Conservation (phyloP, 768 basidiomycete genomes). For the Leucocoprinus birnbaumii region DNA sequence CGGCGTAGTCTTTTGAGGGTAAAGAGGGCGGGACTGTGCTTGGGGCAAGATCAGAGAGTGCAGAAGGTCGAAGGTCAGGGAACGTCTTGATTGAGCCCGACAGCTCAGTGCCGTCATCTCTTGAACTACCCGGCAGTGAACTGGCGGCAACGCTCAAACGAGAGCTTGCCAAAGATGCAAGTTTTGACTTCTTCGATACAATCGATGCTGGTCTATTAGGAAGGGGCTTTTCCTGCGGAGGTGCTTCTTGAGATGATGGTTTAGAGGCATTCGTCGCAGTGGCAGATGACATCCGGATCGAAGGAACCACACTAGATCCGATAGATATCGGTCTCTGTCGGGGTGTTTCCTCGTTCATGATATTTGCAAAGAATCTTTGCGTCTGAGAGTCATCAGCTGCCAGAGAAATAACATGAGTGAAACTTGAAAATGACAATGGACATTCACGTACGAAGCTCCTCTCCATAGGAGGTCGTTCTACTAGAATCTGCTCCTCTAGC, state of each 20-base stretch:
- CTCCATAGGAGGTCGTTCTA: conserved; percentile 61
- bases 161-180: conserved; percentile 67
- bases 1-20: conserved; percentile 22
- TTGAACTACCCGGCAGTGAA: conserved; percentile 46
- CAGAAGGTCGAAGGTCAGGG: conserved; percentile 65
- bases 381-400: conserved; percentile 11
- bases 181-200: conserved; percentile 54
- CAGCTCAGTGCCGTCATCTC: conserved; percentile 50
- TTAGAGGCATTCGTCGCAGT: conserved; percentile 1
- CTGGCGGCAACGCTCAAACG: conserved; percentile 45
- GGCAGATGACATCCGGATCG: conserved; percentile 28
- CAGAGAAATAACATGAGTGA: not conserved
- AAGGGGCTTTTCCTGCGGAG: conserved; percentile 15
- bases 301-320: conserved; percentile 21
- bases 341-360: conserved; percentile 4
- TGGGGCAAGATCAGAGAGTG: conserved; percentile 44
- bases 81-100: conserved; percentile 71
- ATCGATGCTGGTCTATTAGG: conserved; percentile 23
- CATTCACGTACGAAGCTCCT: conserved; percentile 49
- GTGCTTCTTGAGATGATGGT: not conserved
- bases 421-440: not conserved
- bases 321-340: not conserved
- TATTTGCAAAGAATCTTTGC: conserved; percentile 2
- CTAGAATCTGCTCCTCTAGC: conserved; percentile 25
- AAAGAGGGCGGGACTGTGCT: conserved; percentile 30